Evolutionary conservation across 2,329 filamentous ascomycete species (phyloP), one percentile per base, ranked within the genome.

Genomic region (Ophiocordyceps unilateralis): DNA sequence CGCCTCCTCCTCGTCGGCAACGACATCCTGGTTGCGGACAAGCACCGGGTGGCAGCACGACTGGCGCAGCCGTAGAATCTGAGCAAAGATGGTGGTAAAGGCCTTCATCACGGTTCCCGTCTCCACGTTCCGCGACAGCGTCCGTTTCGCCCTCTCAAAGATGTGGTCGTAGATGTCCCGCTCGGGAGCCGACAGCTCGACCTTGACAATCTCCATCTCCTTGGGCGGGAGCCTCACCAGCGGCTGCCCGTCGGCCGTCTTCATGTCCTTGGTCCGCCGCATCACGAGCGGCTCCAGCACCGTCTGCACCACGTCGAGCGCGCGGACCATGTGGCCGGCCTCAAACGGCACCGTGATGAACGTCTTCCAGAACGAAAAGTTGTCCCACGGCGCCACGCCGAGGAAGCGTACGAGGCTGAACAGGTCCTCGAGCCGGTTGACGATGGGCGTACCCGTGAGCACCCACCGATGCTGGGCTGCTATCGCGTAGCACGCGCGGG

Each of bases 321-420:
- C 91, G 5, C 88, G 80, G 51, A 95, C 77, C 56, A 93, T 95
- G 48, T 98, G 83, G 50, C 91, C 91, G 0, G 86, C 89, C 59
- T 98, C 91, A 49, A 98, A 98, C 0, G 91, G 91, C 1, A 93
- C 81, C 0, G 91, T 98, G 55, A 98, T 96, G 58, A 98, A 98
- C 0, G 91, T 96, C 57, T 88, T 88, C 91, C 91, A 98, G 63
- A 94, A 98, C 0, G 88, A 94, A 59, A 98, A 98, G 58, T 96
- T 96, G 54, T 83, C 91, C 91, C 91, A 98, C 0, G 91, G 91
- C 57, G 96, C 89, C 4, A 98, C 91, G 44, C 85, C 80, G 11
- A 98, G 66, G 62, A 96, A 98, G 3, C 85, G 78, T 12, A 96
- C 85, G 32, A 98, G 65, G 54, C 85, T 93, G 64, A 95, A 96